Evolutionary conservation across 2,329 filamentous ascomycete species (phyloP).

Genomic region (Verticillium isaacii): DNA sequence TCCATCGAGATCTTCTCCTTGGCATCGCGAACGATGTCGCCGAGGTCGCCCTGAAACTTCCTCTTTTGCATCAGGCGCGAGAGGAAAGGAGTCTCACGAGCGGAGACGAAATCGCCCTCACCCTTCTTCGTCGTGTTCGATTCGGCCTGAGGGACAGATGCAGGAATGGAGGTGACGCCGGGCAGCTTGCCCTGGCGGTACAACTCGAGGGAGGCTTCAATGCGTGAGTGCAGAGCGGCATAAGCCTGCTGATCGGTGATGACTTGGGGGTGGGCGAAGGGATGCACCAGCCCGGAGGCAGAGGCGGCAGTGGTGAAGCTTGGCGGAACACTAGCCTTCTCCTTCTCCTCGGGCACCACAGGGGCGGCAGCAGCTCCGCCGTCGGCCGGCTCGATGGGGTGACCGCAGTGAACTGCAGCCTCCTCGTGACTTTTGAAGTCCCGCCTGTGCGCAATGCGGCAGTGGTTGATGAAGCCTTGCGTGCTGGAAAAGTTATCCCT

Average conservation of each 20-base stretch:
- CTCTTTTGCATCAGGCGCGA: slow-evolving; percentile 59
- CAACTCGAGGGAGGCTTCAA: slow-evolving; percentile 48
- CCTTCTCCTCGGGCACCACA: slow-evolving; percentile 37
- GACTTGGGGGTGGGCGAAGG: slow-evolving; percentile 54
- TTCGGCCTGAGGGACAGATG: slow-evolving; percentile 15
- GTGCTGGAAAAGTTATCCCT: slow-evolving; percentile 92
- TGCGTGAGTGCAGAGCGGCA: slow-evolving; percentile 43
- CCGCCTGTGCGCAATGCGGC: slow-evolving; percentile 87
- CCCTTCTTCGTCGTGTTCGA: slow-evolving; percentile 13
- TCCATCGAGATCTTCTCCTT: slow-evolving; percentile 49
- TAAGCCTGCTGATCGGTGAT: slow-evolving; percentile 46
- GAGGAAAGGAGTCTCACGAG: slow-evolving; percentile 60
- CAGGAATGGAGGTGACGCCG: slow-evolving; percentile 40
- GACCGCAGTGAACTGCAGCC: slow-evolving; percentile 82
- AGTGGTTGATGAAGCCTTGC: slow-evolving; percentile 99
- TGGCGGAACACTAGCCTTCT: slow-evolving; percentile 10
- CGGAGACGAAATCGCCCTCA: slow-evolving; percentile 40
- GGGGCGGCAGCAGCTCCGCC: slow-evolving; percentile 26
- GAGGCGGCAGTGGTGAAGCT: neutral
- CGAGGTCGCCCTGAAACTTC: slow-evolving; percentile 57
- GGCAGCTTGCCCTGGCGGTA: slow-evolving; percentile 48
- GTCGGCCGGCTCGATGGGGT: slow-evolving; percentile 71
- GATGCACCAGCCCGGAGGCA: slow-evolving; percentile 54
- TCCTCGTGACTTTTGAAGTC: slow-evolving; percentile 96
- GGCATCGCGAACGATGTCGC: slow-evolving; percentile 53